Evolutionary conservation across 108 stramenopile genomes (phyloP), one percentile per base, ranked within the genome.

Genomic region (Conticribra guillardii): DNA sequence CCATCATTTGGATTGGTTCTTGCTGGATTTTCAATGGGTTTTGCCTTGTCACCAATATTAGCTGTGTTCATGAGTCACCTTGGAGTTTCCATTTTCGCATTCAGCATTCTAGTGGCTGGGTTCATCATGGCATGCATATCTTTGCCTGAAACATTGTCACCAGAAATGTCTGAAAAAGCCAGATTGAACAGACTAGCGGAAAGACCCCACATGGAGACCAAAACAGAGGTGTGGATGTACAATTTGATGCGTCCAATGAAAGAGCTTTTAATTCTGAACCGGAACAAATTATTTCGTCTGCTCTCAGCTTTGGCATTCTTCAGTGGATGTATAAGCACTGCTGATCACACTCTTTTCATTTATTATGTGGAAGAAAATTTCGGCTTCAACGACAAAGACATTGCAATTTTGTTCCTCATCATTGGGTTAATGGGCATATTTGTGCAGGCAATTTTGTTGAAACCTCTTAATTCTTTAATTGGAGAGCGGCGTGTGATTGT

Each of bases 311-410:
- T 94, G 51, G 93, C 93, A 9, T 91, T 94, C 63, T 94, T 90
- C 59, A 78, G 76, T 41, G 93, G 93, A 0, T 85, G 88, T 74
- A 79, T 85, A 3, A 45, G 73, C 3, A 50, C 83, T 11, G 90
- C 83, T 16, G 90, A 94, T 82, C 86, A 85, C 47, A 79, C 89
- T 14, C 62, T 94, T 3, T 70, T 90, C 31, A 16, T 94, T 9
- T 94, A 94, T 51, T 94, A 92, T 60, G 64, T 90, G 0, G 86
- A 94, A 87, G 93, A 92, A 47, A 78, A 81, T 41, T 60, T 92
- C 23, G 78, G 55, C 11, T 90, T 93, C 48, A 81, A 76, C 26
- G 74, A 84, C 16, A 64, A 71, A 19, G 92, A 93, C 58, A 59
- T 93, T 33, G 80, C 89, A 15, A 56, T 74, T 9, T 54, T 94